Evolutionary conservation across 2,329 filamentous ascomycete species (phyloP), one percentile per base, ranked within the genome.

Genomic region (Aspergillus felis): DNA sequence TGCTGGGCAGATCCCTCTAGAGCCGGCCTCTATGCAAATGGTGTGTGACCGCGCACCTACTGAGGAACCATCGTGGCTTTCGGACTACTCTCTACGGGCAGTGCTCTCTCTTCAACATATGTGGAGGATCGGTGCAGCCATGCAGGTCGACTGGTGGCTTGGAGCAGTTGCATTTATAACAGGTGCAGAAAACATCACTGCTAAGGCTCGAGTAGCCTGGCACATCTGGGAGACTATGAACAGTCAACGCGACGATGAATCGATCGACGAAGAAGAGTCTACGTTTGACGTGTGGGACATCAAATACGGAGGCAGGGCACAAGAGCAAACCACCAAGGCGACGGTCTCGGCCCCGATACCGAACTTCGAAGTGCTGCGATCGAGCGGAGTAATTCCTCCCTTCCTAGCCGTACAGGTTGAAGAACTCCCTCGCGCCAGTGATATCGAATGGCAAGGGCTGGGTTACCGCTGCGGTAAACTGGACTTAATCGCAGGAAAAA

Each of bases 1-100:
- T 38, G 92, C 94, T 0, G 94, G 94, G 0, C 94, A 97, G 74
- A 97, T 99, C 51, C 91, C 93, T 1, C 82, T 99, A 3, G 76
- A 93, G 4, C 92, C 94, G 0, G 83, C 87, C 3, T 87, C 84
- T 3, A 97, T 97, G 93, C 70, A 78, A 5, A 66, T 81, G 48
- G 61, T 62, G 5, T 60, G 65, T 1, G 55, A 64, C 4, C 57
- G 69, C 0, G 69, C 68, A 20, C 65, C 57, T 3, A 66, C 55
- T 4, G 50, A 54, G 2, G 42, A 55, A 4, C 55, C 60, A 24
- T 60, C 57, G 6, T 67, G 63, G 66, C 32, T 64, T 4, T 64
- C 77, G 3, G 74, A 74, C 5, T 83, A 86, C 61, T 70, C 73
- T 32, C 72, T 85, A 29, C 87, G 92, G 68, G 80, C 88, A 5